Percentiles rank a stretch among this genome's conserved stretches.
Evolutionary conservation across 352 stramenopile genomes (phyloP).

Genomic region (Phytophthora niederhauseri): DNA sequence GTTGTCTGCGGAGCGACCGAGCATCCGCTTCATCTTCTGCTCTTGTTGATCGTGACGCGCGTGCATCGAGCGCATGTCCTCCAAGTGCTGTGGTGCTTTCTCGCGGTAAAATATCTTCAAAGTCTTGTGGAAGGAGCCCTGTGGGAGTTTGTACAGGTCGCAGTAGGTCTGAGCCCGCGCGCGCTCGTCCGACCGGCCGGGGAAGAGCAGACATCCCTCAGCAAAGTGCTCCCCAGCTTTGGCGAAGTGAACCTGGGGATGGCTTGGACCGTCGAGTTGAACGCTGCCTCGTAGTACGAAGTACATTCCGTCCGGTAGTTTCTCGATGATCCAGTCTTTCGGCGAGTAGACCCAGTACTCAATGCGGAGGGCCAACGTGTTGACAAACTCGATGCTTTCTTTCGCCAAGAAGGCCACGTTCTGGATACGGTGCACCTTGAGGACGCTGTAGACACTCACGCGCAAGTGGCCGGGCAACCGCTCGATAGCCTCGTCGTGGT

Average conservation of each 20-base stretch:
- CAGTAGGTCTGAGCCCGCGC: conserved; percentile 72
- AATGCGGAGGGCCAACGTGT: conserved; percentile 61
- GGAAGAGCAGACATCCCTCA: conserved; percentile 53
- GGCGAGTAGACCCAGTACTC: conserved; percentile 59
- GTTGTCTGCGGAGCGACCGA: conserved; percentile 48
- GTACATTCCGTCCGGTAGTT: conserved; percentile 66
- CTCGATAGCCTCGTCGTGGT: conserved; percentile 52
- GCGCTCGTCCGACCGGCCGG: conserved; percentile 50
- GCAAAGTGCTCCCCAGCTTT: conserved; percentile 67
- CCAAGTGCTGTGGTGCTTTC: conserved; percentile 35
- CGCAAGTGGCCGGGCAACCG: conserved; percentile 62
- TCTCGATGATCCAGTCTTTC: conserved; percentile 81
- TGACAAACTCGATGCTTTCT: conserved; percentile 73
- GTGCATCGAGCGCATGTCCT: conserved; percentile 63
- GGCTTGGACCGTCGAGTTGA: conserved; percentile 42
- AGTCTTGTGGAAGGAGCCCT: conserved; percentile 57
- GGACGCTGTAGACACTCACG: conserved; percentile 57
- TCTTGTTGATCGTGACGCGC: conserved; percentile 65
- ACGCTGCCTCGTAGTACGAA: conserved; percentile 67
- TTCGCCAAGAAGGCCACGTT: conserved; percentile 64
- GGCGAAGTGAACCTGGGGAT: conserved; percentile 36
- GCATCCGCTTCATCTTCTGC: conserved; percentile 82
- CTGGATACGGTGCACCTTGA: conserved; percentile 67
- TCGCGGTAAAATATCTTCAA: conserved; percentile 61
- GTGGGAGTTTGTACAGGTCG: conserved; percentile 73